phyloP scores from a whole-genome alignment of 2,329 filamentous ascomycete species.

The Fusarium tricinctum region DNA sequence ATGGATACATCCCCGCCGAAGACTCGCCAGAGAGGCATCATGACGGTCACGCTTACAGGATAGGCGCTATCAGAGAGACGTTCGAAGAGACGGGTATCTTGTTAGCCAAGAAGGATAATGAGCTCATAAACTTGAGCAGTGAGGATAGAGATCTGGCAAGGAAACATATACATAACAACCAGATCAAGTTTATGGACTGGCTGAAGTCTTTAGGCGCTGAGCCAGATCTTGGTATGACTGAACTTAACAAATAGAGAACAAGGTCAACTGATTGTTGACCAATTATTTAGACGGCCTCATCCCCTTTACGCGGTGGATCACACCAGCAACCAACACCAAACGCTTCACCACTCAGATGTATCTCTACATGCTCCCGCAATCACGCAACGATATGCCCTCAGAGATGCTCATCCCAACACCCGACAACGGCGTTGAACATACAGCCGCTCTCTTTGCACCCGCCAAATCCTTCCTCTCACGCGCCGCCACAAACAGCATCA shows the following conservation, averaged over 20 bases:
- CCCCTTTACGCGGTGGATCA: conserved; percentile 94
- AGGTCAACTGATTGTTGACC: conserved; percentile 14
- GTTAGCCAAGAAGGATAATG: conserved; percentile 70
- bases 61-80: conserved; percentile 88
- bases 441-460: conserved; percentile 82
- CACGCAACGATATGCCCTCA: conserved; percentile 49
- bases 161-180: conserved; percentile 75
- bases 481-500: conserved; percentile 75
- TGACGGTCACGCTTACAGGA: conserved; percentile 81
- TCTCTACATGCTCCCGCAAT: conserved; percentile 82
- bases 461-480: conserved; percentile 77
- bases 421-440: conserved; percentile 76
- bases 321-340: conserved; percentile 77
- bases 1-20: conserved; percentile 68
- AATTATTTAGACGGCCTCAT: conserved; percentile 70
- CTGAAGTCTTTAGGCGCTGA: conserved; percentile 67
- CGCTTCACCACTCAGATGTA: conserved; percentile 98
- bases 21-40: conserved; percentile 71
- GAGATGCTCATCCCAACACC: conserved; percentile 76
- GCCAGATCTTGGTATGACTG: conserved; percentile 72
- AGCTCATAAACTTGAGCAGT: conserved; percentile 72
- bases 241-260: too few species aligned
- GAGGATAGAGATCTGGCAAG: conserved; percentile 75
- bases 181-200: conserved; percentile 77
- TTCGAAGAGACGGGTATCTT: conserved; percentile 96